Percentiles rank a stretch among this genome's conserved stretches.
These are phyloP conservation scores for Cyphellophora attinorum DNA, from an alignment of 2,329 filamentous ascomycete species.

Conservation along the genomic window DNA sequence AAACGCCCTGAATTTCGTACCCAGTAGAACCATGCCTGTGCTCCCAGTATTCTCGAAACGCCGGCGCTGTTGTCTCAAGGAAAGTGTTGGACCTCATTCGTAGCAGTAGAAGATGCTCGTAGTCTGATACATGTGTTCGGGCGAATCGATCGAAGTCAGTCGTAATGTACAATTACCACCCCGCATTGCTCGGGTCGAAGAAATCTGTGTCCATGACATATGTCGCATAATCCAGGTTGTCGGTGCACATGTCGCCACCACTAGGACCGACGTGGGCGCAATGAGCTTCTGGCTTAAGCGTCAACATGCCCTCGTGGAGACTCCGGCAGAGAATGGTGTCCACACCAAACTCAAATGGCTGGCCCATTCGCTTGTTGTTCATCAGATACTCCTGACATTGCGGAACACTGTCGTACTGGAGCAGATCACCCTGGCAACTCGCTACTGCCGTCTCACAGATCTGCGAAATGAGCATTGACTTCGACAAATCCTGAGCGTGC, in stretches of 20 bases:
- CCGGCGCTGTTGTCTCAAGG: too few relatives aligned
- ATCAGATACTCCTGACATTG: background rate
- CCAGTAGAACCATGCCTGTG: too few relatives aligned
- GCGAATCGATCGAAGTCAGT: too few relatives aligned
- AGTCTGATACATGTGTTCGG: too few relatives aligned
- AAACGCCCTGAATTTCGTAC: too few relatives aligned
- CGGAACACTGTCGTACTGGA: background rate
- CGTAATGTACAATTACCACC: background rate
- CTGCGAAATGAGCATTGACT: background rate
- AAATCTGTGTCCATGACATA: background rate
- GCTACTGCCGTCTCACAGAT: background rate
- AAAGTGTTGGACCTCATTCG: too few relatives aligned
- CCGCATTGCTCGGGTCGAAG: background rate
- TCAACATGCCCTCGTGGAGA: background rate
- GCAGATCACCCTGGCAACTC: background rate
- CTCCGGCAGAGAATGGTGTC: background rate
- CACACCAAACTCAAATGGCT: conserved; percentile 1
- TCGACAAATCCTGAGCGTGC: background rate
- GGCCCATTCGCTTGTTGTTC: background rate
- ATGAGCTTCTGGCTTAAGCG: background rate
- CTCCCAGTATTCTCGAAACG: too few relatives aligned
- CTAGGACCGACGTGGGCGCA: background rate
- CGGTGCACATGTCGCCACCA: background rate
- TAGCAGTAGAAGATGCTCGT: too few relatives aligned
- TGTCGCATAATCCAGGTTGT: background rate